phyloP scores from a whole-genome alignment of 305 asterid genomes.

The Fraxinus angustifolia region DNA sequence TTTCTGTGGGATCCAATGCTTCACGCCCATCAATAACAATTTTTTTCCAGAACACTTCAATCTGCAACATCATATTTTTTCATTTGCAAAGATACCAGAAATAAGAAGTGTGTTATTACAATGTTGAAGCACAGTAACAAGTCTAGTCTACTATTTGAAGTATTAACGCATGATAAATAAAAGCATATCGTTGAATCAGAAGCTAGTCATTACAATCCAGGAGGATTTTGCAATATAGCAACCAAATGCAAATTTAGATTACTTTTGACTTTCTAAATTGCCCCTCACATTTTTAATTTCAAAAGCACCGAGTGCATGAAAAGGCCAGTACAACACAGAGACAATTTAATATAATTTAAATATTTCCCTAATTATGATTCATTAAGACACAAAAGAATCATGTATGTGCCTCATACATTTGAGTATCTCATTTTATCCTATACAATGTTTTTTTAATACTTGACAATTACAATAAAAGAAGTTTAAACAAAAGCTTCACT shows the following conservation, averaged over 20 bases:
- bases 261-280: neutral
- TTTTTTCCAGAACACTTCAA: conserved; percentile 31
- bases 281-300: neutral
- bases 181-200: neutral
- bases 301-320: neutral
- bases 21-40: conserved; percentile 58
- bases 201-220: neutral
- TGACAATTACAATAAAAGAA: neutral
- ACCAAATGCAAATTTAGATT: neutral
- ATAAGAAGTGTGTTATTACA: neutral
- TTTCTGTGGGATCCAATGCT: conserved; percentile 94
- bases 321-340: neutral
- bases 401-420: neutral
- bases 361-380: neutral
- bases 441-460: neutral
- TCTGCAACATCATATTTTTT: conserved; percentile 33
- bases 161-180: neutral
- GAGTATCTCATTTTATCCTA: neutral
- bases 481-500: neutral
- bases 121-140: neutral
- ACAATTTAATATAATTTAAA: neutral
- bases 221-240: neutral
- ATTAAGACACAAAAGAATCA: neutral
- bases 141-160: neutral
- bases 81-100: neutral